These are phyloP conservation scores for Chytriomyces sp. DNA, from an alignment of 192 early-diverging fungal genomes.

Conservation along the genomic window DNA sequence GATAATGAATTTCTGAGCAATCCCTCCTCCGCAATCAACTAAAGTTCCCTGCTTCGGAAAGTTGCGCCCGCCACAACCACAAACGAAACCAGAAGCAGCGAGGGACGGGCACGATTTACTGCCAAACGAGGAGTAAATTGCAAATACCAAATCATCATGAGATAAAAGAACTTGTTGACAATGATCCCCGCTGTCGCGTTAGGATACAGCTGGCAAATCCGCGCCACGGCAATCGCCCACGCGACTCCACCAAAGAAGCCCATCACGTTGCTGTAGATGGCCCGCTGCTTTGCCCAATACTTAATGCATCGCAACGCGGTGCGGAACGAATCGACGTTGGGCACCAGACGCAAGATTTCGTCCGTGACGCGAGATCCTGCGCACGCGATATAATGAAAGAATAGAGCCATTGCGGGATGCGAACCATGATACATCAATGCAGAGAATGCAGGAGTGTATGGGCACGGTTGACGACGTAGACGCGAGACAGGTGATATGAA, in stretches of 20 bases:
- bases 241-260: constrained; percentile 98
- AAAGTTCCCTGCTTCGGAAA: too few species aligned
- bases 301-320: constrained; percentile 92
- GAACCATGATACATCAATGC: too few species aligned
- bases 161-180: constrained; percentile 85
- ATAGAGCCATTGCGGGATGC: too few species aligned
- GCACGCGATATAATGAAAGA: not conserved
- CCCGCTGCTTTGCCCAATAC: constrained; percentile 92
- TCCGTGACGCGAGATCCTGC: constrained; percentile 92
- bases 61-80: too few species aligned
- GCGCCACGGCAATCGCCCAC: constrained; percentile 96
- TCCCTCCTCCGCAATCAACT: too few species aligned
- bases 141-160: constrained; percentile 77
- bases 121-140: not conserved
- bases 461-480: too few species aligned
- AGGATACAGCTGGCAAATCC: constrained; percentile 95
- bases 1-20: too few species aligned
- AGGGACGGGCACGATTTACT: not conserved
- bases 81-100: too few species aligned
- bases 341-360: constrained; percentile 91
- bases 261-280: constrained; percentile 94
- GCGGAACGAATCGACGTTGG: constrained; percentile 85
- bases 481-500: too few species aligned
- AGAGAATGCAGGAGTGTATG: too few species aligned
- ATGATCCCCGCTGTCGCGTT: constrained; percentile 88